Base-by-base conservation (phyloP, 1,284 basidiomycete genomes). In the Flammula alnicola region DNA sequence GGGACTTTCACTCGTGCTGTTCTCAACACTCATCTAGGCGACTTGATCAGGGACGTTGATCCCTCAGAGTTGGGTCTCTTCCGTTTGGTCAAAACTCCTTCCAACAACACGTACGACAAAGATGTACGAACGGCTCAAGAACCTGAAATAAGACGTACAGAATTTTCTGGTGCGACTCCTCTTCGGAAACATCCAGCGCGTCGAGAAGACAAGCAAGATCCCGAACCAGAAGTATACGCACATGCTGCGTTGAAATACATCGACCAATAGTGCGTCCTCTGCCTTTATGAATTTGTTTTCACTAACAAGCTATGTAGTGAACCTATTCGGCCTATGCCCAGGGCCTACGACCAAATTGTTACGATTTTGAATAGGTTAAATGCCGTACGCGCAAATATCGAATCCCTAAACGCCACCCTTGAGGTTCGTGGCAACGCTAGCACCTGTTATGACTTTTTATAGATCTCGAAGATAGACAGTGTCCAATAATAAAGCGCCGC, bases 21-120 rank as follows among this genome's bases (percentile, higher is more conserved):
- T 10, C 79, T 91, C 20, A 57, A 75, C 23, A 77, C 81, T 0
- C 68, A 77, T 41, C 77, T 91, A 8, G 82, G 83, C 37, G 83
- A 90, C 59, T 80, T 90, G 52, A 88, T 90, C 51, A 85, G 87
- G 58, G 88, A 91, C 59, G 74, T 84, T 52, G 87, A 90, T 56
- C 74, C 84, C 7, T 81, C 88, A 9, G 88, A 91, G 64, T 74
- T 88, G 20, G 87, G 88, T 23, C 79, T 91, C 14, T 89, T 91
- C 67, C 80, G 76, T 3, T 73, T 88, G 44, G 69, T 77, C 3
- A 54, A 47, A 31, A 55, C 65, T 31, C 54, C 52, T 16, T 43
- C 49, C 16, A 54, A 55, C 36, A 49, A 43, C 10, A 19, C 55
- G 26, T 71, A 74, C 35, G 67, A 72, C 1, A 68, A 67, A 35